Evolutionary conservation across 805 yeast species (phyloP).

Genomic region (Kluyveromyces nonfermentans): DNA sequence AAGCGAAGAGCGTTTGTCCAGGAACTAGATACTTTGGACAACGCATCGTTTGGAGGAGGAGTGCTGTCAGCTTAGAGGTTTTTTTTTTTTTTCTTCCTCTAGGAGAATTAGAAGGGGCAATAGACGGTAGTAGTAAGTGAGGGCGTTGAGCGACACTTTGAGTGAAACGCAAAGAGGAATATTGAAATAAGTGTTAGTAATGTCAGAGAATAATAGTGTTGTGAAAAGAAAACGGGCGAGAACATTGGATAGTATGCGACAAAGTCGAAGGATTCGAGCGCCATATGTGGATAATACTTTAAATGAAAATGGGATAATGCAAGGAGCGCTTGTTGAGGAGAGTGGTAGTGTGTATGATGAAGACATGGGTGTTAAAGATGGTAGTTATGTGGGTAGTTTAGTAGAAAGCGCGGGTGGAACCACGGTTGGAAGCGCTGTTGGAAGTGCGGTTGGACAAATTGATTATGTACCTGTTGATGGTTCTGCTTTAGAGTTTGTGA

Average conservation of each 20-base stretch:
- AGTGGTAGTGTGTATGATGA: conserved; percentile 4
- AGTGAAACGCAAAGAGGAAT: too few relatives aligned
- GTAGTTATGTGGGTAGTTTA: conserved; percentile 1
- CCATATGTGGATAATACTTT: conserved; percentile 2
- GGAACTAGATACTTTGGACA: too few relatives aligned
- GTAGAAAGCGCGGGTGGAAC: background rate
- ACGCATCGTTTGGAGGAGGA: too few relatives aligned
- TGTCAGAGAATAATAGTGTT: conserved; percentile 1
- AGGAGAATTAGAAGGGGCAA: too few relatives aligned
- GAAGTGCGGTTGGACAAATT: conserved; percentile 8
- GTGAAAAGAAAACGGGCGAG: conserved; percentile 9
- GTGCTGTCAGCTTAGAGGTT: too few relatives aligned
- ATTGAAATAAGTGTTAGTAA: background rate
- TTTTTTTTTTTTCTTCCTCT: too few relatives aligned
- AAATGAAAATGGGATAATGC: background rate
- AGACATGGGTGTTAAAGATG: conserved; percentile 3
- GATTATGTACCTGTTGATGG: conserved; percentile 8
- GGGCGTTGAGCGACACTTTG: too few relatives aligned
- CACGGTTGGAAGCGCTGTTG: conserved; percentile 3
- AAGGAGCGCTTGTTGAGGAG: conserved; percentile 1
- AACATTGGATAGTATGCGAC: conserved; percentile 3
- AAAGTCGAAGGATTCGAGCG: conserved; percentile 3
- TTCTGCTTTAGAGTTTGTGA: conserved; percentile 6
- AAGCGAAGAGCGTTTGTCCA: too few relatives aligned
- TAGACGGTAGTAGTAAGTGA: too few relatives aligned